Percentiles rank a stretch among this genome's conserved stretches.
phyloP scores from a whole-genome alignment of 306 rosid genomes.

The Cyamopsis tetragonoloba region DNA sequence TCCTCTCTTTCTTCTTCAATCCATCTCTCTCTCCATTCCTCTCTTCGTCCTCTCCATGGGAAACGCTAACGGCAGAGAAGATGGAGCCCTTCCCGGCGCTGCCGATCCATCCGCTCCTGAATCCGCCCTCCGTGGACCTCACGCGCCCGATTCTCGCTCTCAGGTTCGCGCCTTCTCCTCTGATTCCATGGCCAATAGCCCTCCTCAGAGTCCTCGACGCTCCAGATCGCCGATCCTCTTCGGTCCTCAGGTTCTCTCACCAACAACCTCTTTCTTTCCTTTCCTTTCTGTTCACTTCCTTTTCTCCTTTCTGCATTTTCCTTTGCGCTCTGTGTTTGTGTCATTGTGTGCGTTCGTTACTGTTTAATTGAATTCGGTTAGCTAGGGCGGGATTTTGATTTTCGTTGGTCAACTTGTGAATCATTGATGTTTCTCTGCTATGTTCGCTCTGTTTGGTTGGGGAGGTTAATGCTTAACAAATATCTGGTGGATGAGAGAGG shows the following conservation, averaged over 20 bases:
- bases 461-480: conserved; percentile 3
- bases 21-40: too few relatives aligned
- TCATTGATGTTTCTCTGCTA: background rate
- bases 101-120: conserved; percentile 39
- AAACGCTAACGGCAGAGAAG: conserved; percentile 65
- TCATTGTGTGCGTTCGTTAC: background rate
- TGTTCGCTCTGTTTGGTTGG: conserved; percentile 9
- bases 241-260: conserved; percentile 65
- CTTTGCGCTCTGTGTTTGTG: background rate
- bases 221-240: conserved; percentile 68
- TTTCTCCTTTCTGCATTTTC: background rate
- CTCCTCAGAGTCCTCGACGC: conserved; percentile 69
- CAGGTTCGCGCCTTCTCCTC: conserved; percentile 43
- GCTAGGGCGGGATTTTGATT: background rate
- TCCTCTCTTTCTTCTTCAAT: too few relatives aligned
- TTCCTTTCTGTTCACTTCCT: background rate
- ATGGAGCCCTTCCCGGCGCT: conserved; percentile 26
- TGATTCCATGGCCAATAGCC: conserved; percentile 68
- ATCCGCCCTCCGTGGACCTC: conserved; percentile 25
- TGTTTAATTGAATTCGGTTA: conserved; percentile 20
- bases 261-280: background rate
- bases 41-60: conserved; percentile 41
- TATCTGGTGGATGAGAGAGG: conserved; percentile 6
- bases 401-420: conserved; percentile 11
- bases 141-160: conserved; percentile 39